These are phyloP conservation scores for Plasmodium gallinaceum DNA, from an alignment of 169 alveolate genomes.

Conservation along the genomic window DNA sequence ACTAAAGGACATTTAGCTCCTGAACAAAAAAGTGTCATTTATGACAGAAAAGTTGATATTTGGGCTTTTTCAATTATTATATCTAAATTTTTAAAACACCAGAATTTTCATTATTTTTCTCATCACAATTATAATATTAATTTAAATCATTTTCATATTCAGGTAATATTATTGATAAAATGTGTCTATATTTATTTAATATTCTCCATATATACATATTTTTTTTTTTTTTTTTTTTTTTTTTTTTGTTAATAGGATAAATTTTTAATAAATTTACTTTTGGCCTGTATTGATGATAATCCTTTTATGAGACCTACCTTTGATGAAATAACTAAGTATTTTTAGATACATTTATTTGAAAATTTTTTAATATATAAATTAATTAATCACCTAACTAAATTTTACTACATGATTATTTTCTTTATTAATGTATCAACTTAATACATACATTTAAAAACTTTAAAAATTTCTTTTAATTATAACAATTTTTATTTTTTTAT, in stretches of 20 bases:
- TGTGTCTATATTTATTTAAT: not conserved
- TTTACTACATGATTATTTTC: too few species aligned
- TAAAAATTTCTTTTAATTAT: not conserved
- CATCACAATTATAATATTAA: slow-evolving; percentile 22
- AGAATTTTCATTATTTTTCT: slow-evolving; percentile 64
- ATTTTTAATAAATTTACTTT: slow-evolving; percentile 36
- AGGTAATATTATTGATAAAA: slow-evolving; percentile 7
- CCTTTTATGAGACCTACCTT: slow-evolving; percentile 71
- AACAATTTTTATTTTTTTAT: not conserved
- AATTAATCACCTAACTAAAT: too few species aligned
- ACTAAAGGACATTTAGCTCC: slow-evolving; percentile 72
- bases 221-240: not conserved
- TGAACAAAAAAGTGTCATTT: slow-evolving; percentile 60
- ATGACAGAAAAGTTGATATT: slow-evolving; percentile 25
- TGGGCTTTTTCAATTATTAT: slow-evolving; percentile 65
- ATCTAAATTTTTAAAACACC: slow-evolving; percentile 49
- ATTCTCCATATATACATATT: not conserved
- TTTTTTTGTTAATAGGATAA: slow-evolving; percentile 14
- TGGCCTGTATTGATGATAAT: slow-evolving; percentile 47
- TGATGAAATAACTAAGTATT: slow-evolving; percentile 17
- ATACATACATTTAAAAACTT: not conserved
- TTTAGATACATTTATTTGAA: not conserved
- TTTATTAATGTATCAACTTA: not conserved
- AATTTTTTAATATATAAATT: not conserved
- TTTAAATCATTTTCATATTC: slow-evolving; percentile 55